These are phyloP conservation scores for Ambrosia hybrid DNA, from an alignment of 140 eudicot species.

Conservation along the genomic window DNA sequence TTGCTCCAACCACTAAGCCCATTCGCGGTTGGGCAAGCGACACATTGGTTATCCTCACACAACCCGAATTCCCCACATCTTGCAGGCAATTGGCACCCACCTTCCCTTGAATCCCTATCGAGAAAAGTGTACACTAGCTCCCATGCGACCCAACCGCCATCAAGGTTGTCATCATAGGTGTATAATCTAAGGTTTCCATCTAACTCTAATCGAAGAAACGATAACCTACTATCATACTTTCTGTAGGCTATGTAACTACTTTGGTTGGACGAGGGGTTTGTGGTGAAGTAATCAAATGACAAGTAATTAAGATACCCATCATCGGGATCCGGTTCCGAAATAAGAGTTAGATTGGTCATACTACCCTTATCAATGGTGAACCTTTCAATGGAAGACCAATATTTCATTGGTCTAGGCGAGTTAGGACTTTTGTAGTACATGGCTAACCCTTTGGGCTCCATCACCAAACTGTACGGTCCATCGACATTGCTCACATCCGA, in stretches of 20 bases:
- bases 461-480: constrained; percentile 50
- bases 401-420: neutral
- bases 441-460: constrained; percentile 46
- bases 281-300: neutral
- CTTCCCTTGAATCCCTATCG: constrained; percentile 21
- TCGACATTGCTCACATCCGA: constrained; percentile 31
- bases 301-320: neutral
- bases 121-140: constrained; percentile 40
- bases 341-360: neutral
- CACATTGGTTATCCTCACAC: constrained; percentile 59
- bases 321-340: neutral
- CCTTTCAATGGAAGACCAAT: neutral
- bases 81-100: constrained; percentile 50
- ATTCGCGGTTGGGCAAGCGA: constrained; percentile 53
- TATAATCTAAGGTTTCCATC: neutral
- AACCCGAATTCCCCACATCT: constrained; percentile 50
- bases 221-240: too few species aligned
- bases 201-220: neutral
- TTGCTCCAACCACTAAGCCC: constrained; percentile 59
- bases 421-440: constrained; percentile 36
- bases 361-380: neutral
- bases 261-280: neutral
- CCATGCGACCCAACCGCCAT: neutral
- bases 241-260: neutral
- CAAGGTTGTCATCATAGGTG: neutral